Evolutionary conservation across 2,329 filamentous ascomycete genomes (phyloP).

Genomic region (Fusarium irregulare): DNA sequence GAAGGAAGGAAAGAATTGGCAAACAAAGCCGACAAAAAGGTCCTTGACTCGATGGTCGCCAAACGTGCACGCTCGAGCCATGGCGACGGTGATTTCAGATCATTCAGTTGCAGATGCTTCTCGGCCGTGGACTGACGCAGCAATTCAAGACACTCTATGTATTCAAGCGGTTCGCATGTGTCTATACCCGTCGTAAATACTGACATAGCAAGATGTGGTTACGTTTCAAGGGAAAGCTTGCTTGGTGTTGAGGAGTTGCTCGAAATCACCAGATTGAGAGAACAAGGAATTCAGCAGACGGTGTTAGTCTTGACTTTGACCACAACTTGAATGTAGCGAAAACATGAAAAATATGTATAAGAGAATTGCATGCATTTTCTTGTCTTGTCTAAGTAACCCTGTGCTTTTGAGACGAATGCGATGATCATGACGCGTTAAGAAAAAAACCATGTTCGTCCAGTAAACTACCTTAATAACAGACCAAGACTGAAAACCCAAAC

Average conservation of each 20-base stretch:
- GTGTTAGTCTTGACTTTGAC: not conserved
- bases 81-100: constrained; percentile 14
- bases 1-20: constrained; percentile 18
- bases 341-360: constrained; percentile 23
- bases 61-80: constrained; percentile 10
- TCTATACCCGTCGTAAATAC: constrained; percentile 28
- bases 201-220: constrained; percentile 26
- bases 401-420: constrained; percentile 43
- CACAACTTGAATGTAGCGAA: constrained; percentile 4
- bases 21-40: constrained; percentile 20
- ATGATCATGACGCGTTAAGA: constrained; percentile 38
- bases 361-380: constrained; percentile 40
- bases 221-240: constrained; percentile 31
- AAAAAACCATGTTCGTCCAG: constrained; percentile 43
- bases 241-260: constrained; percentile 34
- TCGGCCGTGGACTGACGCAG: constrained; percentile 9
- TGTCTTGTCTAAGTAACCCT: constrained; percentile 44
- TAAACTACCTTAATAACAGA: constrained; percentile 34
- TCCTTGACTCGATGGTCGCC: constrained; percentile 12
- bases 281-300: not conserved
- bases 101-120: constrained; percentile 6
- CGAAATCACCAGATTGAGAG: constrained; percentile 14
- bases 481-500: constrained; percentile 35
- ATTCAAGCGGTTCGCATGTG: constrained; percentile 14
- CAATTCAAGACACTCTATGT: constrained; percentile 8